Evolutionary conservation across 2,329 filamentous ascomycete genomes (phyloP), one percentile per base, ranked within the genome.

Genomic region (Exophiala xenobiotica): DNA sequence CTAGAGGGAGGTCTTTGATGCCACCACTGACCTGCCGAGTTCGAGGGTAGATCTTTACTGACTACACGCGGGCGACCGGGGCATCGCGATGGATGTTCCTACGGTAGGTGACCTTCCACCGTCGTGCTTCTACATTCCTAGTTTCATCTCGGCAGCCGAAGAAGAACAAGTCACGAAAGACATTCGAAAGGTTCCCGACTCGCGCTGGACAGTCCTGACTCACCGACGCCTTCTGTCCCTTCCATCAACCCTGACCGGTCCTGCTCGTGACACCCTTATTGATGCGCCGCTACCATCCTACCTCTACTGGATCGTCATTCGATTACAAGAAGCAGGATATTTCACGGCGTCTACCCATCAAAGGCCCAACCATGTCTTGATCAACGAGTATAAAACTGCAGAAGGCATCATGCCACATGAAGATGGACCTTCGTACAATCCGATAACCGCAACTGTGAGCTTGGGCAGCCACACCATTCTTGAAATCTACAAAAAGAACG

Each of bases 391-490:
- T 68, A 78, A 78, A 1, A 83, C 88, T 0, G 89, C 88, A 1
- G 82, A 96, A 57, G 92, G 92, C n/a, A 97, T 97, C 60, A 95
- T 96, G 88, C 85, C 91, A 40, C 92, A 97, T 68, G 93, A 96
- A 76, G 92, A 99, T 68, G 93, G 92, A 1, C 74, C 80, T 6
- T 89, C 92, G 7, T 99, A 99, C 67, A 80, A 87, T 65, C 87
- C 87, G 1, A 83, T 95, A 11, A 92, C 96, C 9, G 93, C 90
- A 58, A 97, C 93, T 1, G 85, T 97, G 57, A 95, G 89, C 70
- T 73, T 99, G 6, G 89, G 89, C 0, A 82, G 82, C 7, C 82
- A 82, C 41, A 74, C 95, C 6, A 89, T 92, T 51, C 75, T 97
- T 45, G 85, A 95, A 61, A 74, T 97, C 11, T 83, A 87, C 66